Evolutionary conservation across 2,329 filamentous ascomycete species (phyloP).

Genomic region (Myriosclerotinia curreyana): DNA sequence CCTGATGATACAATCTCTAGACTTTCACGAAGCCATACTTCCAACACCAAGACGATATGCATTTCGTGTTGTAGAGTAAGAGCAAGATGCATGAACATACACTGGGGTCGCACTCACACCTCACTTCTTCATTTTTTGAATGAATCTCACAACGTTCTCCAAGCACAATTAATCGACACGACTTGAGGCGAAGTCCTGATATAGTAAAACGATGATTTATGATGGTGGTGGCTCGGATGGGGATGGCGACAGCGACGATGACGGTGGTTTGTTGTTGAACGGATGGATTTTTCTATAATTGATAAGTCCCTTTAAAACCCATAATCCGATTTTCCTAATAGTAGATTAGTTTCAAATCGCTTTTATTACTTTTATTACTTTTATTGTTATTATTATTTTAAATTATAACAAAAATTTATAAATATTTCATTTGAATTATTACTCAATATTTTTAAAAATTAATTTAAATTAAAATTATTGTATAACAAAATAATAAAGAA

Average conservation of each 20-base stretch:
- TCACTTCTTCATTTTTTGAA: slow-evolving; percentile 9
- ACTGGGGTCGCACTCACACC: neutral
- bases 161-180: neutral
- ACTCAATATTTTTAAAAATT: too few relatives aligned
- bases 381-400: too few relatives aligned
- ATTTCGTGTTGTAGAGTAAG: neutral
- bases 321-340: too few relatives aligned
- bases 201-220: neutral
- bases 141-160: neutral
- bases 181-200: neutral
- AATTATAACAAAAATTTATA: too few relatives aligned
- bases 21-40: neutral
- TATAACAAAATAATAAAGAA: too few relatives aligned
- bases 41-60: neutral
- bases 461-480: too few relatives aligned
- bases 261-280: neutral
- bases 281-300: neutral
- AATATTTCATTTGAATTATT: too few relatives aligned
- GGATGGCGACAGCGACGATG: neutral
- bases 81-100: neutral
- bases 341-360: too few relatives aligned
- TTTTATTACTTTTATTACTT: too few relatives aligned
- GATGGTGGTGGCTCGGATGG: neutral
- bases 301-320: too few relatives aligned
- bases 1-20: neutral